These are phyloP conservation scores for Glutinoglossum americanum DNA, from an alignment of 495 filamentous ascomycete genomes.

Conservation along the genomic window DNA sequence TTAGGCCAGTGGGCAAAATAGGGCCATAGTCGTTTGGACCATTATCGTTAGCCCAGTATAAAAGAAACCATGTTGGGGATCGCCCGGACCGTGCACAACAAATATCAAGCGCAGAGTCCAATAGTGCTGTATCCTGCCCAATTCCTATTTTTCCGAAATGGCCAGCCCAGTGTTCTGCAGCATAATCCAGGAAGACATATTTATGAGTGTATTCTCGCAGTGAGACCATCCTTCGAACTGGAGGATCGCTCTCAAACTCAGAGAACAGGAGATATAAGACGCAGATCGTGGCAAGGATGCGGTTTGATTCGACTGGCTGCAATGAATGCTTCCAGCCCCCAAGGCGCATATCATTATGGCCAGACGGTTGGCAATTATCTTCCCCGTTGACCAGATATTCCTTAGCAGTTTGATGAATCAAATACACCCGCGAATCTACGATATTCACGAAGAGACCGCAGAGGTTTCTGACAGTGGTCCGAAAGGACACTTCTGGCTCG, in stretches of 20 bases:
- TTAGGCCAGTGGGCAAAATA: no score
- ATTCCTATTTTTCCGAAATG: neutral
- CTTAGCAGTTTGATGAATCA: constrained; percentile 23
- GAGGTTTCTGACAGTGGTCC: constrained; percentile 11
- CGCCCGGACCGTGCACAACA: neutral
- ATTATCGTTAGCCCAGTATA: no score
- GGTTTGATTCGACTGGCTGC: no score
- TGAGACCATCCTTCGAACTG: neutral
- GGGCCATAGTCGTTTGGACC: no score
- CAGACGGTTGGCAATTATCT: no score
- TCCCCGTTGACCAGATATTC: constrained; percentile 14
- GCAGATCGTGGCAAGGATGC: no score
- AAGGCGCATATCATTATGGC: no score
- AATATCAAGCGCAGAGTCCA: neutral
- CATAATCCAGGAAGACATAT: constrained; percentile 3
- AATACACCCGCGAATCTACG: constrained; percentile 16
- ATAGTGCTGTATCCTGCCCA: neutral
- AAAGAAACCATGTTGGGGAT: neutral
- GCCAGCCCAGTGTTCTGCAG: constrained; percentile 3
- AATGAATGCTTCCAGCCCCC: no score
- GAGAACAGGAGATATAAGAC: no score
- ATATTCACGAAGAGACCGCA: constrained; percentile 21
- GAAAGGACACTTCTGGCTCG: constrained; percentile 5
- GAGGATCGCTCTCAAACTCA: no score
- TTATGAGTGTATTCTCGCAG: neutral